These are phyloP conservation scores for Termitomyces sp. DNA, from an alignment of 768 basidiomycete genomes.

Conservation along the genomic window DNA sequence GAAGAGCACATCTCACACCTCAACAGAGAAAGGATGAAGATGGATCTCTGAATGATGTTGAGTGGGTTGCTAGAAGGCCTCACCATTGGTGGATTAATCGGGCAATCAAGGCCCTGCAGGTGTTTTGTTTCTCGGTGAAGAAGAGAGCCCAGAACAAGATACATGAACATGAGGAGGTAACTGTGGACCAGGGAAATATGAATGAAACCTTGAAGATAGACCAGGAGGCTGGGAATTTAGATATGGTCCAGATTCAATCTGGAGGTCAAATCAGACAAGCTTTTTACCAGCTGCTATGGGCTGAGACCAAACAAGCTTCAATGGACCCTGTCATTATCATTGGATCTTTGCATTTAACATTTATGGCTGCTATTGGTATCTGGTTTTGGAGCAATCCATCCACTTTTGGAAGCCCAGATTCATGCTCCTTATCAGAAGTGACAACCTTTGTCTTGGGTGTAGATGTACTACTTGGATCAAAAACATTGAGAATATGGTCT, in stretches of 20 bases:
- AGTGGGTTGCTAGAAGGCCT: not conserved
- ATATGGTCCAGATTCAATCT: not conserved
- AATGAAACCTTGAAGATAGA: too few relatives aligned
- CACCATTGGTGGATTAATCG: not conserved
- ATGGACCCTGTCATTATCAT: not conserved
- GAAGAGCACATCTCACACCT: too few relatives aligned
- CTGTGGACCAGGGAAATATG: too few relatives aligned
- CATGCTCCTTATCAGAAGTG: not conserved
- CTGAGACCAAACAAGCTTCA: not conserved
- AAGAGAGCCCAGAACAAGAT: not conserved
- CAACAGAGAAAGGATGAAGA: too few relatives aligned
- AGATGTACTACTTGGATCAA: not conserved
- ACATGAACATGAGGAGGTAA: not conserved
- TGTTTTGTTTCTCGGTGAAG: not conserved
- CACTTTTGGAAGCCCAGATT: not conserved
- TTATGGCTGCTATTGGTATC: conserved; percentile 3
- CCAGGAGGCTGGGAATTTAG: not conserved
- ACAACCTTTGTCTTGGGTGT: not conserved
- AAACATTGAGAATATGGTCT: not conserved
- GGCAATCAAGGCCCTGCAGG: not conserved
- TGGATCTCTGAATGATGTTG: not conserved
- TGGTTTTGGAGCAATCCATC: conserved; percentile 4
- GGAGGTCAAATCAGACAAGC: not conserved
- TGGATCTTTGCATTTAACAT: not conserved
- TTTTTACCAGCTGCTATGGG: not conserved